phyloP scores from a whole-genome alignment of 495 filamentous ascomycete species.

The Cairneyella variabilis region DNA sequence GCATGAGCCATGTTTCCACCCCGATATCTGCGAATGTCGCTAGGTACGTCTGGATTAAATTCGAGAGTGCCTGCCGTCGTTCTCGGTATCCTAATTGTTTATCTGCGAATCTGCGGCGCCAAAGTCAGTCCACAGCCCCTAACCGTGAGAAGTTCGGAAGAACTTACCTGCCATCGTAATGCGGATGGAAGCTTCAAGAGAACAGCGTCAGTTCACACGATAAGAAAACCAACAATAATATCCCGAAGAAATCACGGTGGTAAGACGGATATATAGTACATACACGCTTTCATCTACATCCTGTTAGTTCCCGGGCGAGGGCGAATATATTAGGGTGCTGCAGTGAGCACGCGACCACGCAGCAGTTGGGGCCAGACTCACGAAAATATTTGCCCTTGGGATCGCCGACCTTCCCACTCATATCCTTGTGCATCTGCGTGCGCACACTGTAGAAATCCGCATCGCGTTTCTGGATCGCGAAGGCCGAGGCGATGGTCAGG shows the following conservation, averaged over 20 bases:
- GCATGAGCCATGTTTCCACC: constrained; percentile 81
- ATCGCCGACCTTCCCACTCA: constrained; percentile 42
- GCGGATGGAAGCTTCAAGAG: constrained; percentile 50
- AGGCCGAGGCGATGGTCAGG: constrained; percentile 15
- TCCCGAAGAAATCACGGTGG: not conserved
- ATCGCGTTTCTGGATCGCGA: constrained; percentile 27
- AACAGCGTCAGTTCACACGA: too few species aligned
- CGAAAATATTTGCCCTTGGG: constrained; percentile 57
- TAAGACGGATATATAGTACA: constrained; percentile 19
- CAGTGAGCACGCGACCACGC: constrained; percentile 13
- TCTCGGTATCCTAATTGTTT: constrained; percentile 42
- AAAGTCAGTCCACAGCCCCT: too few species aligned
- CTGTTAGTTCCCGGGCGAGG: too few species aligned
- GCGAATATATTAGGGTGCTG: too few species aligned
- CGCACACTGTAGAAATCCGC: constrained; percentile 29
- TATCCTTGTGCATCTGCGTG: constrained; percentile 39
- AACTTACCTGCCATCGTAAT: constrained; percentile 57
- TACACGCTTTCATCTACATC: constrained; percentile 59
- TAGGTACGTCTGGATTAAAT: constrained; percentile 73
- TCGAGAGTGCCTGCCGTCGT: constrained; percentile 34
- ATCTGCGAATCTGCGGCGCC: constrained; percentile 44
- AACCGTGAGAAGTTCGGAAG: not conserved
- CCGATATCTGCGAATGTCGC: constrained; percentile 58
- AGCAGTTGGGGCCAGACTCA: constrained; percentile 40
- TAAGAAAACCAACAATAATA: constrained; percentile 6